Conservation (phyloP, 78 protist species). For the Dictyostelium purpureum region DNA sequence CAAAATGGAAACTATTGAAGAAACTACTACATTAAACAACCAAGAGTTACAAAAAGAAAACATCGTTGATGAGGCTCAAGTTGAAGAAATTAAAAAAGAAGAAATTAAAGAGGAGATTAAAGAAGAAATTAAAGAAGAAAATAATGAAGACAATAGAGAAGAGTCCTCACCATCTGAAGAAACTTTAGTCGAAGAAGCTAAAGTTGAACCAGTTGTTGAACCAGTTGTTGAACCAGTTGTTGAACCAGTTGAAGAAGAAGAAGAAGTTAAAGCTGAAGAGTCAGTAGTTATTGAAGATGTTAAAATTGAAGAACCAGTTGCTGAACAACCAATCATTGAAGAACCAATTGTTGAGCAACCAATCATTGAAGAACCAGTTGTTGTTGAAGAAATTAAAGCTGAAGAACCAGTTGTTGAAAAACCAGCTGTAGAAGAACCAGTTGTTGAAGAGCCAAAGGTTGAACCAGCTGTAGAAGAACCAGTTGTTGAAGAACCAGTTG, state of each 20-base stretch:
- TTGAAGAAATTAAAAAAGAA: background rate
- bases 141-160: constrained; percentile 1
- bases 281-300: background rate
- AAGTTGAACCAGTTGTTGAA: constrained; percentile 25
- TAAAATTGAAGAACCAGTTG: background rate
- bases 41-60: background rate
- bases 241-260: background rate
- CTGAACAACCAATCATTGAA: constrained; percentile 3
- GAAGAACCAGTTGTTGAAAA: constrained; percentile 1
- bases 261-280: background rate
- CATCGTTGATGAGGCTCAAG: background rate
- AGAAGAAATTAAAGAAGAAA: background rate
- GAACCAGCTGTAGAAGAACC: background rate
- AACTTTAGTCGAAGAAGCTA: background rate
- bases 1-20: constrained; percentile 41
- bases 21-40: background rate
- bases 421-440: constrained; percentile 12
- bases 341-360: constrained; percentile 1
- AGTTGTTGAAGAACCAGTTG: constrained; percentile 27
- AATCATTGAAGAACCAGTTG: constrained; percentile 29
- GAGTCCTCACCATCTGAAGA: constrained; percentile 28
- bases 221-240: background rate
- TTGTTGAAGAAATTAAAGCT: background rate
- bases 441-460: background rate
- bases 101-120: background rate